Conservation (phyloP, 257 asterid genomes). For the Prunella vulgaris region DNA sequence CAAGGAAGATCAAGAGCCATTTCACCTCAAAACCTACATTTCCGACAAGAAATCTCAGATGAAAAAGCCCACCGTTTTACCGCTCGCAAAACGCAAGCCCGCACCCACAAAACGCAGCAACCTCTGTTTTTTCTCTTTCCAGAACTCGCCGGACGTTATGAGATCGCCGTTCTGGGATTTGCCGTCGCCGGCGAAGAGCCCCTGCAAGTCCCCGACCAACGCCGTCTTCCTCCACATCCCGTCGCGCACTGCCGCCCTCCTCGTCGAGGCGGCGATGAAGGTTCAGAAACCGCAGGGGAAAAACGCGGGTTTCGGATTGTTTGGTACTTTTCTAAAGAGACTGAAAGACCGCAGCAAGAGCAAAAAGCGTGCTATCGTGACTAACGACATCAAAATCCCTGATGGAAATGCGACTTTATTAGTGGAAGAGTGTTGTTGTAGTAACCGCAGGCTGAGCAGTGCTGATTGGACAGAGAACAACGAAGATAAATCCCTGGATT, state of each 20-base stretch:
- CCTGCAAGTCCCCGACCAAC: conserved; percentile 34
- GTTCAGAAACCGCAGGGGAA: conserved; percentile 53
- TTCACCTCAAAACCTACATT: conserved; percentile 50
- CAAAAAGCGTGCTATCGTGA: conserved; percentile 32
- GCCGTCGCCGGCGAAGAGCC: conserved; percentile 50
- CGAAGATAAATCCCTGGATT: conserved; percentile 33
- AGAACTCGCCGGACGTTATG: conserved; percentile 49
- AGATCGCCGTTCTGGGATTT: conserved; percentile 53
- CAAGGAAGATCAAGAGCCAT: conserved; percentile 78
- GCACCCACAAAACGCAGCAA: conserved; percentile 11
- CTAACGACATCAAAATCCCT: neutral
- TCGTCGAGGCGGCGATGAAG: conserved; percentile 80
- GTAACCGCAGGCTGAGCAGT: conserved; percentile 33
- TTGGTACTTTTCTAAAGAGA: conserved; percentile 54
- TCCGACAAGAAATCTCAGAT: conserved; percentile 43
- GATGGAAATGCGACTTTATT: neutral
- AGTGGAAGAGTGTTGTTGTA: conserved; percentile 22
- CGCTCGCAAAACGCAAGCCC: conserved; percentile 34
- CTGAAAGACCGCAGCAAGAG: conserved; percentile 48
- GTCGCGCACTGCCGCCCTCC: conserved; percentile 55
- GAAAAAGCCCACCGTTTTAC: conserved; percentile 27
- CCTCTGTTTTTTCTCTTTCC: conserved; percentile 60
- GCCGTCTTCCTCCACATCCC: conserved; percentile 63
- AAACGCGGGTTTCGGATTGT: conserved; percentile 43
- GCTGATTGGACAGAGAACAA: conserved; percentile 33